Base-by-base conservation (phyloP, 352 stramenopile species). In the Thalassiosira pacifica region DNA sequence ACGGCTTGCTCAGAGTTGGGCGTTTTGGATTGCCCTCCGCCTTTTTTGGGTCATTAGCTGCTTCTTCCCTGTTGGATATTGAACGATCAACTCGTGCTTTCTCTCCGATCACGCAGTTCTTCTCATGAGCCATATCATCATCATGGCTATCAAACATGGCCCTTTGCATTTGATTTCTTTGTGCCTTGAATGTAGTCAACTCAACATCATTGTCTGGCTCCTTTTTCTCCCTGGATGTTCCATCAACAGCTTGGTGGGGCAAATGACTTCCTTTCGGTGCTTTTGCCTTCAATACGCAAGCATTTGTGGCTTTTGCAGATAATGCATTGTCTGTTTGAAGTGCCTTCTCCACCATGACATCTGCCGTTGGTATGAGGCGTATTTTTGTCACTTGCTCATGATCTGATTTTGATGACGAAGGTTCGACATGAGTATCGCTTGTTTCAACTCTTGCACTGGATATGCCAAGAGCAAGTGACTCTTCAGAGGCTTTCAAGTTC, bases 81-180 rank as follows among this genome's bases (percentile, higher is more conserved):
- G 10, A 26, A 53, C 1, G n/a, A 52, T 69, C 16, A 24, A 16
- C 45, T 69, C 52, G 29, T 5, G 42, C 26, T 31, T 52, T 69
- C 27, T 52, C 37, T 26, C 1, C 13, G 8, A 52, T 4, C 2
- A 22, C 40, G 40, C 34, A 74, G 11, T 59, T 4, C 34, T 63
- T 57, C 66, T 74, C 66, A n/a, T 74, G 66, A 16, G 66, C 37
- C n/a, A 32, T 26, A 6, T n/a, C 40, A 63, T 74, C 37, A 37
- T 61, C 42, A 63, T 74, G 61, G 34, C 61, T 26, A 22, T 74
- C 66, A 45, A 61, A 74, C n/a, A 37, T 61, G 0, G 40, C 66
- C 16, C 16, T 34, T 32, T 74, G 55, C n/a, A n/a, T n/a, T n/a
- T n/a, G n/a, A n/a, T n/a, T n/a, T n/a, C n/a, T n/a, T n/a, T n/a